Evolutionary conservation across 78 protist genomes (phyloP), one percentile per base, ranked within the genome.

Genomic region (Isochrysis galbana): DNA sequence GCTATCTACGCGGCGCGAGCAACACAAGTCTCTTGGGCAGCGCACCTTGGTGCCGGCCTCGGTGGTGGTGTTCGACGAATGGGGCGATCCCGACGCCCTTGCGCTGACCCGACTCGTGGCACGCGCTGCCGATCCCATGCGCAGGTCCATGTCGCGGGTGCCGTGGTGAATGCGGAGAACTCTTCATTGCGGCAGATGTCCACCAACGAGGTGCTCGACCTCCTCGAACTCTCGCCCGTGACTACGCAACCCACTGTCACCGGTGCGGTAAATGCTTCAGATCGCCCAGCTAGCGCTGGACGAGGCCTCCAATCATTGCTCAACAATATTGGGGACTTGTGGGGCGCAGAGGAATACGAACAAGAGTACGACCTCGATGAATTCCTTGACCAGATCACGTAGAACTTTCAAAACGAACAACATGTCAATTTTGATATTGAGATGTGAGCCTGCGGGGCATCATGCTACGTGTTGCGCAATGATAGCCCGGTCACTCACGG

Each of bases 121-220:
- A n/a, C n/a, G n/a, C n/a, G n/a, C n/a, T n/a, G n/a, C n/a, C n/a
- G n/a, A n/a, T n/a, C n/a, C n/a, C n/a, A n/a, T n/a, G n/a, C n/a
- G n/a, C n/a, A n/a, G n/a, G n/a, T n/a, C n/a, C 88, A 80, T 25
- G 55, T 98, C 26, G 98, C 98, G 47, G 92, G 94, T 78, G 34
- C 97, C 39, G 94, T 98, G 88, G 92, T 97, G 89, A 95, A 87
- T n/a, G 77, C n/a, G 21, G 98, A 97, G 36, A 98, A 97, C 87
- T 54, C 95, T 29, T 5, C 44, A 38, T 48, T 90, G 41, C 11
- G 19, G 44, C 4, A 17, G 29, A 51, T 51, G 61, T 51, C 61
- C 29, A 51, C 61, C 61, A 14, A 51, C 7, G 61, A 51, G 74
- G 82, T 97, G 55, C 89, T 97, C 21, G 96, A 94, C 72, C 83